Evolutionary conservation across 2,329 filamentous ascomycete genomes (phyloP).

Genomic region (Fusarium redolens): DNA sequence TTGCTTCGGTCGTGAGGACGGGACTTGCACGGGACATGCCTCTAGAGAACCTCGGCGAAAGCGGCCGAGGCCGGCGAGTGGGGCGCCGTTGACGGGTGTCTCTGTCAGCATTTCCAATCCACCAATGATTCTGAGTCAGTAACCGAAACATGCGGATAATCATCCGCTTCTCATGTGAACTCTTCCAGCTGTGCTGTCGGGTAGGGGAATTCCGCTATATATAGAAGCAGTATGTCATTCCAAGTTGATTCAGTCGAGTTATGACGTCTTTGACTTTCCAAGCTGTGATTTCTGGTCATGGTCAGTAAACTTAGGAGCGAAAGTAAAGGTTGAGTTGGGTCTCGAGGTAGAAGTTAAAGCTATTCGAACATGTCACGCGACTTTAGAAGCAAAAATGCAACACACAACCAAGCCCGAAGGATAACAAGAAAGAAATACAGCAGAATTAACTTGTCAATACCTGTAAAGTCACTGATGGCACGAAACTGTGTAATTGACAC

Average conservation of each 20-base stretch:
- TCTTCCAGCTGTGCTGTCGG: neutral
- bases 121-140: constrained; percentile 29
- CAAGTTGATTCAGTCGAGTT: neutral
- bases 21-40: neutral
- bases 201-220: neutral
- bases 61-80: constrained; percentile 34
- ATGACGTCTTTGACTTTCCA: neutral
- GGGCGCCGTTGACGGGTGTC: constrained; percentile 19
- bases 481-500: neutral
- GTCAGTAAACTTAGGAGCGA: neutral
- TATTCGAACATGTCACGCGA: neutral
- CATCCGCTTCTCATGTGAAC: neutral
- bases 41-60: constrained; percentile 39
- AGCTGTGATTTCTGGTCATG: neutral
- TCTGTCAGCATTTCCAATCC: constrained; percentile 41
- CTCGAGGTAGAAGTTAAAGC: fast-evolving
- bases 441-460: fast-evolving
- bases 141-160: constrained; percentile 13
- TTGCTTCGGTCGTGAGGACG: neutral
- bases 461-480: neutral
- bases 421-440: fast-evolving
- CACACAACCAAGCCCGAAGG: fast-evolving
- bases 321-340: fast-evolving
- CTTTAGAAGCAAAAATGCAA: fast-evolving
- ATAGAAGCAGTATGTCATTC: neutral